Base-by-base conservation (phyloP, 768 basidiomycete genomes). In the Pleurotus cornucopiae region DNA sequence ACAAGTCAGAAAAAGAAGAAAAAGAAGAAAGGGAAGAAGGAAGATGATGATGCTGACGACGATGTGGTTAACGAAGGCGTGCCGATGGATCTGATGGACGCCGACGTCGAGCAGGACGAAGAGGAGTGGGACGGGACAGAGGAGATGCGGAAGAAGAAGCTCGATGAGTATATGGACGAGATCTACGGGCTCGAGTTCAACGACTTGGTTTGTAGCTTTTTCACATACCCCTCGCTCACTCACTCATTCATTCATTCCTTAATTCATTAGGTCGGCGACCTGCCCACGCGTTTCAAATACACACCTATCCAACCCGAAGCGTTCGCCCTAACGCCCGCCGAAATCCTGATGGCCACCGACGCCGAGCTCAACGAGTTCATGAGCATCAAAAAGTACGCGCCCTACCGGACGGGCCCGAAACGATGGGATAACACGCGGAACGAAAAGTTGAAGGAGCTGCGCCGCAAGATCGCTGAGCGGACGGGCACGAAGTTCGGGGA, bases 221-320 rank as follows among this genome's bases (percentile, higher is more conserved):
- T 49, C 26, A 55, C 4, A 46, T 53, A 7, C 44, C 34, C 55
- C 44, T 16, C 23, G 5, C 6, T 4, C 13, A n/a, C 25, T 23
- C 23, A 30, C 41, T 56, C 9, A 55, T 34, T 23, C 4, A 23
- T 5, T 5, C 23, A 23, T 23, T 23, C 23, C 23, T 5, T 5
- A 4, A 23, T 5, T 49, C 13, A 60, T 20, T 64, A 95, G 95
- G 86, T 96, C 49, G 94, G 86, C 5, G 91, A 86, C 66, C 73
- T 94, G 65, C 88, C 94, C 2, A 98, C 94, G 0, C 88, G 93
- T 9, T 99, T 99, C 82, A 87, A 89, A 69, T 99, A 99, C 67
- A 76, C 83, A n/a, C 76, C 85, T 43, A 82, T 89, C 34, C 70
- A 83, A 43, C 64, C 83, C 0, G 77, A 87, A 58, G 69, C 67